Conservation (phyloP, 805 yeast species). For the Ogataea nakhonphanomensis region DNA sequence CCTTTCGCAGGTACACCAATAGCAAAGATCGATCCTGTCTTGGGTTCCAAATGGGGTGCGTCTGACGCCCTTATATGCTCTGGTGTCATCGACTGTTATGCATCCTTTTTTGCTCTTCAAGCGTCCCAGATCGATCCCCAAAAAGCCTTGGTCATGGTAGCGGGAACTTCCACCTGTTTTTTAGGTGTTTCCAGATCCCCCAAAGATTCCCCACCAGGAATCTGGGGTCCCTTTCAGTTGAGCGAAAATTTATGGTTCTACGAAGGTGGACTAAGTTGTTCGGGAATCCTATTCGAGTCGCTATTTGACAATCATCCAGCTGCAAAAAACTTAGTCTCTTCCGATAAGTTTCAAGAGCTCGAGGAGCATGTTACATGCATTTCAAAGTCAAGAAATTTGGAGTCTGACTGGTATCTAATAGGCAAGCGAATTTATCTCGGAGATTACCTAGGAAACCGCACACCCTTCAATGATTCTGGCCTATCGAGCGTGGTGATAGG, state of each 20-base stretch:
- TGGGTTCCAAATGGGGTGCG: slow-evolving; percentile 7
- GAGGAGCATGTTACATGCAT: slow-evolving; percentile 25
- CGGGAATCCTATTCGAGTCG: slow-evolving; percentile 51
- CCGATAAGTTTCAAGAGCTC: slow-evolving; percentile 11
- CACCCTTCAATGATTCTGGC: slow-evolving; percentile 48
- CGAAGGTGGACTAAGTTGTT: slow-evolving; percentile 57
- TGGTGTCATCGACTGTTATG: slow-evolving; percentile 61
- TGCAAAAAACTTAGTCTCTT: slow-evolving; percentile 2
- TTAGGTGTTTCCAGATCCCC: slow-evolving; percentile 29
- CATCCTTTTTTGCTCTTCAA: slow-evolving; percentile 44
- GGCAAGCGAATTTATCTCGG: slow-evolving; percentile 45
- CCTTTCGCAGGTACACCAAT: slow-evolving; percentile 34
- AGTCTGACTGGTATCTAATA: slow-evolving; percentile 14
- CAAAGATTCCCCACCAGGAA: slow-evolving; percentile 33
- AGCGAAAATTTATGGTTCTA: slow-evolving; percentile 35
- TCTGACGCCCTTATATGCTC: slow-evolving; percentile 26
- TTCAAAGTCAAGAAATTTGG: slow-evolving; percentile 17
- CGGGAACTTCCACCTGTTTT: slow-evolving; percentile 63
- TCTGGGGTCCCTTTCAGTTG: slow-evolving; percentile 60
- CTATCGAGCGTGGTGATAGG: slow-evolving; percentile 51
- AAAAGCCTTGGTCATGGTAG: slow-evolving; percentile 45
- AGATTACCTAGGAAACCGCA: slow-evolving; percentile 56
- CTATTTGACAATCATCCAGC: slow-evolving; percentile 41
- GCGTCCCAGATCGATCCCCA: slow-evolving; percentile 4
- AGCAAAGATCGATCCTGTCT: slow-evolving; percentile 14